Evolutionary conservation across 2,329 filamentous ascomycete genomes (phyloP).

Genomic region (Rhynchosporium graminicola): DNA sequence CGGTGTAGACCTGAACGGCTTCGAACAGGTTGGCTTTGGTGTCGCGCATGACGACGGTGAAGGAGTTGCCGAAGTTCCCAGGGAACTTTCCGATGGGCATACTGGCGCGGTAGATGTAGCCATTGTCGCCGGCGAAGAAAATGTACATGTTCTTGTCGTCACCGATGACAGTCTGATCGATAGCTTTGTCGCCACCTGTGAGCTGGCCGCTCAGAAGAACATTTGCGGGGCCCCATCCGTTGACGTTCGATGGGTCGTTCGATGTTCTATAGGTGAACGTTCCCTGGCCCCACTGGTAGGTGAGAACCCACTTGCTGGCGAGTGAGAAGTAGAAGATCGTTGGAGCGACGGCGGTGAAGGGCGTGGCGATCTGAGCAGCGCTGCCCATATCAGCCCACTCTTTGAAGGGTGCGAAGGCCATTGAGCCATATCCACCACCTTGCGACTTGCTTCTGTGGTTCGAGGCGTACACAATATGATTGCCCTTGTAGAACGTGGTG

Average conservation of each 20-base stretch:
- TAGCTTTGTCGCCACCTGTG: constrained; percentile 52
- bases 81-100: constrained; percentile 66
- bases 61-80: constrained; percentile 55
- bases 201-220: constrained; percentile 59
- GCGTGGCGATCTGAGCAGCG: constrained; percentile 55
- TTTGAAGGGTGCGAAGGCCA: constrained; percentile 57
- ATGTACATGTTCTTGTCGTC: constrained; percentile 64
- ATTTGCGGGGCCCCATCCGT: constrained; percentile 56
- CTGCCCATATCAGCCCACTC: constrained; percentile 54
- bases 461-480: constrained; percentile 63
- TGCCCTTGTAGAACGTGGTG: constrained; percentile 53
- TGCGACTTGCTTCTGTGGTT: constrained; percentile 44
- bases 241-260: constrained; percentile 56
- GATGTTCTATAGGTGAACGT: constrained; percentile 63
- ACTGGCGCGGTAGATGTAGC: constrained; percentile 63
- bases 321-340: constrained; percentile 64
- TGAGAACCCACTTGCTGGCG: constrained; percentile 63
- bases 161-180: constrained; percentile 66
- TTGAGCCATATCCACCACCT: constrained; percentile 52
- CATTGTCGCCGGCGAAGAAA: constrained; percentile 69
- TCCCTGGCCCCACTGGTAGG: constrained; percentile 64
- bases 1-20: constrained; percentile 65
- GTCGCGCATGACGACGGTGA: constrained; percentile 54
- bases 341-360: constrained; percentile 53
- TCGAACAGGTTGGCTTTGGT: constrained; percentile 61